Evolutionary conservation across 768 basidiomycete genomes (phyloP), one percentile per base, ranked within the genome.

Genomic region (Cytidiella melzeri): DNA sequence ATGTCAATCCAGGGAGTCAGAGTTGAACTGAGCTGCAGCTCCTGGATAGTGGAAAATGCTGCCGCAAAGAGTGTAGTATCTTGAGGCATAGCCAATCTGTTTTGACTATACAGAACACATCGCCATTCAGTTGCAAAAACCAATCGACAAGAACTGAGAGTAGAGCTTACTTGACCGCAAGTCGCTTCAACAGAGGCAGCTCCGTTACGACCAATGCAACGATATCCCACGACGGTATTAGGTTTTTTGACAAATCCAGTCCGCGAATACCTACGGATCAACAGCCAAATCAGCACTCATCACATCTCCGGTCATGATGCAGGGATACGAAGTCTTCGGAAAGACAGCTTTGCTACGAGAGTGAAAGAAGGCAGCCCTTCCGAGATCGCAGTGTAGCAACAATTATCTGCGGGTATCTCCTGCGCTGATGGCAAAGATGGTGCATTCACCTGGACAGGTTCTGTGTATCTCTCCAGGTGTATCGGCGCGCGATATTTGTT

Each of bases 231-330:
- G 65, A 72, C 3, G 81, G 64, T 26, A 96, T 57, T 15, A 96
- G 74, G 64, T 75, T 93, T 39, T 72, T 70, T 13, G 92, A 91
- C 30, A 97, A 70, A 68, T 96, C 87, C 30, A 97, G 71, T 7
- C 81, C 83, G n/a, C 77, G 78, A 39, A 93, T 73, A 59, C 79
- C 91, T 94, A 37, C 30, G 30, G 7, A 34, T 7, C 15, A 34
- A 34, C 9, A 7, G 15, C 15, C 30, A 7, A 7, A 7, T 34
- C 30, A 7, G 15, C 15, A 34, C 30, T 7, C 30, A 15, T 15
- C 30, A 34, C 30, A 7, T 15, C 15, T 7, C 15, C 30, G 30
- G 30, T 34, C 30, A 34, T 15, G 30, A 34, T 15, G 9, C 9
- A 34, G 30, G 15, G 30, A 34, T 34, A 34, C 7, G 15, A 34